These are phyloP conservation scores for Talaromyces nanjingensis DNA, from an alignment of 495 filamentous ascomycete species.

Conservation along the genomic window DNA sequence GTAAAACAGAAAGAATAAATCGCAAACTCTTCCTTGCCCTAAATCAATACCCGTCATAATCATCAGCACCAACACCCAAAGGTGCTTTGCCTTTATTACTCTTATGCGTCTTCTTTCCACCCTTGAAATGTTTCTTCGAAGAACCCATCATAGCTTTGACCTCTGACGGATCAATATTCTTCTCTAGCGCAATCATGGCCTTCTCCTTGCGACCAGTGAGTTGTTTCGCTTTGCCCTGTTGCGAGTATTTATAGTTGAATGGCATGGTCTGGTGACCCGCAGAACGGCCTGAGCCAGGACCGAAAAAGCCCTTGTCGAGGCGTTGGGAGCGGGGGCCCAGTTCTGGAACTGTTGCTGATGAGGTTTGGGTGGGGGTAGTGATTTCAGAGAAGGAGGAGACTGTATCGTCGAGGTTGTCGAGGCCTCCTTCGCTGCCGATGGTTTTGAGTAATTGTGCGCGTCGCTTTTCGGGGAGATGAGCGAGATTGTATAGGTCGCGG, in stretches of 20 bases:
- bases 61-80: constrained; percentile 31
- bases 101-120: constrained; percentile 59
- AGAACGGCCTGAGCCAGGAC: constrained; percentile 47
- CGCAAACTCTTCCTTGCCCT: neutral
- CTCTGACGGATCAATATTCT: constrained; percentile 76
- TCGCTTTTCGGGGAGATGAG: constrained; percentile 68
- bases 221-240: constrained; percentile 60
- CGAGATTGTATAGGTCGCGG: constrained; percentile 72
- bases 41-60: constrained; percentile 17
- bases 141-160: constrained; percentile 46
- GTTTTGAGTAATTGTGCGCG: constrained; percentile 40
- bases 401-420: constrained; percentile 31
- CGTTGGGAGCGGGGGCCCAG: constrained; percentile 63
- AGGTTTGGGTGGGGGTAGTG: constrained; percentile 1
- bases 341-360: constrained; percentile 13
- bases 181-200: constrained; percentile 77
- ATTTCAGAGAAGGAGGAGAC: constrained; percentile 7
- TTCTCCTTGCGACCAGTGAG: constrained; percentile 81
- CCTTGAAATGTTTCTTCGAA: constrained; percentile 95
- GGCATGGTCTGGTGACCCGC: constrained; percentile 66
- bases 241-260: constrained; percentile 80
- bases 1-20: neutral
- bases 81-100: constrained; percentile 51
- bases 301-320: constrained; percentile 86
- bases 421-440: constrained; percentile 28